These are phyloP conservation scores for Podila epigama DNA, from an alignment of 192 early-diverging fungal species.

Conservation along the genomic window DNA sequence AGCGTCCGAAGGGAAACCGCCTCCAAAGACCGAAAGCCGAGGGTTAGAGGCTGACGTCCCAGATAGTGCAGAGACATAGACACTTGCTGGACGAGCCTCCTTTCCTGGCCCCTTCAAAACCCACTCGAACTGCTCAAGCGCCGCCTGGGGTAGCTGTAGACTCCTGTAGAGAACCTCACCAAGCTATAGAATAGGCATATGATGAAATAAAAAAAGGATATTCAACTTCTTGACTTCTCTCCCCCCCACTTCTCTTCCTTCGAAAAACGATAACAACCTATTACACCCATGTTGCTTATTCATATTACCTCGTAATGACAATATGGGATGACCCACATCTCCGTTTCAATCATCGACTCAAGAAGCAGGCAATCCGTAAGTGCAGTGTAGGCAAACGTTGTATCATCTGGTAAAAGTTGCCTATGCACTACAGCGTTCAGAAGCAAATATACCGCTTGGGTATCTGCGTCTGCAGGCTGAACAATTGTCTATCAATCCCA, in stretches of 20 bases:
- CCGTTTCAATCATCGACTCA: slow-evolving; percentile 37
- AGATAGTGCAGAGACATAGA: neutral
- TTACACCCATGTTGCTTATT: no score
- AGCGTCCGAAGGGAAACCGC: slow-evolving; percentile 35
- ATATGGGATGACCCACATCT: slow-evolving; percentile 52
- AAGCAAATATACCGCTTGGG: slow-evolving; percentile 44
- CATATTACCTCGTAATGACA: slow-evolving; percentile 51
- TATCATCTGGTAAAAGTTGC: slow-evolving; percentile 41
- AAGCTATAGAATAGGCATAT: slow-evolving; percentile 15
- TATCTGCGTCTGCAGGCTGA: slow-evolving; percentile 31
- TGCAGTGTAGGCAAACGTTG: slow-evolving; percentile 45
- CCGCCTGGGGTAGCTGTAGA: slow-evolving; percentile 41
- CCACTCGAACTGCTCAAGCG: slow-evolving; percentile 54
- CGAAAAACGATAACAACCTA: neutral
- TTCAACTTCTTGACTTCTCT: no score
- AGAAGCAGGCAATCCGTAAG: slow-evolving; percentile 48
- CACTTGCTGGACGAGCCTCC: slow-evolving; percentile 22
- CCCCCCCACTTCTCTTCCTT: no score
- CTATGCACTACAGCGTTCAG: slow-evolving; percentile 49
- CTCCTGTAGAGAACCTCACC: slow-evolving; percentile 51
- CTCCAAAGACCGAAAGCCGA: slow-evolving; percentile 39
- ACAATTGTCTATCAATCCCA: slow-evolving; percentile 25
- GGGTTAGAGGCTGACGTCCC: slow-evolving; percentile 21
- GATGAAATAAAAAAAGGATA: neutral
- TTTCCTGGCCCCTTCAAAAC: slow-evolving; percentile 51